Base-by-base conservation (phyloP, 1,284 basidiomycete genomes). In the Phenoliferia sp. region DNA sequence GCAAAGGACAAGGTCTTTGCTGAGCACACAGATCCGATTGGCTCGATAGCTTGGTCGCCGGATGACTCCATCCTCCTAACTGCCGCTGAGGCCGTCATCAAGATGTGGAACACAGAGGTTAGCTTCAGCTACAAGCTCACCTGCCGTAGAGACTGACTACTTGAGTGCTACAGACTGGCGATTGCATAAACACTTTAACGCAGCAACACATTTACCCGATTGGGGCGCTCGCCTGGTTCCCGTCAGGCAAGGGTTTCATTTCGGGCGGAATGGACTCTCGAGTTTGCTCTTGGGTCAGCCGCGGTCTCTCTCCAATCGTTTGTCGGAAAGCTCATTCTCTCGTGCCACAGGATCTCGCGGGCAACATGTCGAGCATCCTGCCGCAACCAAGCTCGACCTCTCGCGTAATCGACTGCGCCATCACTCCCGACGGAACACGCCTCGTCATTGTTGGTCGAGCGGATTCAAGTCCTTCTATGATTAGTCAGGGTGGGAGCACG, bases 251-350 rank as follows among this genome's bases (percentile, higher is more conserved):
- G 22, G 90, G 90, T 16, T 98, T 98, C 78, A 85, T 97, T 69
- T 96, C 92, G 5, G 90, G 90, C 57, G 90, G 90, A 52, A 84
- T 96, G 80, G 95, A 99, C 79, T 86, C 88, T 71, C 88, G 87
- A 79, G 87, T 99, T 65, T 85, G 90, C 54, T 86, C 90, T 71
- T 98, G 94, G 91, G 93, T 94, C 78, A 64, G 86, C 79, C 16
- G 6, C 15, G 5, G 34, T 39, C 26, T 29, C 15, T 56, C 50
- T 29, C 28, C 34, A 35, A 57, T 55, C 22, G 26, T 31, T 60
- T 3, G 39, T 58, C 32, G 19, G 3, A n/a, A 29, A 28, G 26
- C 34, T 50, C 39, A 69, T 67, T 57, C 50, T 16, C 36, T 26
- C 74, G 56, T 22, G 12, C 39, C 39, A 22, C 77, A 93, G 91